phyloP scores from a whole-genome alignment of 2,329 filamentous ascomycete species.

The Epicoccum sorghinum region DNA sequence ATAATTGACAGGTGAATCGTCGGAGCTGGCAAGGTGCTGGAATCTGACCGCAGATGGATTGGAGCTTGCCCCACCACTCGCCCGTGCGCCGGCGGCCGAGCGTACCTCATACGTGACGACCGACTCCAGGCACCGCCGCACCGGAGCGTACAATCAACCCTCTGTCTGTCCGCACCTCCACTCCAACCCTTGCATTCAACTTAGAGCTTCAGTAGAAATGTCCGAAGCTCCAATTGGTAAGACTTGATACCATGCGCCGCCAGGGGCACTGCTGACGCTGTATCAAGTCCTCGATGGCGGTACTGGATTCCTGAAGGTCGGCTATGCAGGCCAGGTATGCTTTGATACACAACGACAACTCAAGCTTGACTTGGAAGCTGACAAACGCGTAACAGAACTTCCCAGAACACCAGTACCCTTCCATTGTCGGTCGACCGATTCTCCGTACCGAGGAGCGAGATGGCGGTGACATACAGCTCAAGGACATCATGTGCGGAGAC shows the following conservation, averaged over 20 bases:
- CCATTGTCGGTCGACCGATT: conserved; percentile 96
- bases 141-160: conserved; percentile 16
- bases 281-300: conserved; percentile 93
- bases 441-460: conserved; percentile 91
- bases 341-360: not conserved
- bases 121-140: conserved; percentile 20
- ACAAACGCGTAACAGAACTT: conserved; percentile 72
- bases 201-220: conserved; percentile 45
- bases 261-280: conserved; percentile 37
- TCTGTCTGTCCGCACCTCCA: conserved; percentile 11
- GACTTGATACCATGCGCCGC: conserved; percentile 16
- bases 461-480: conserved; percentile 73
- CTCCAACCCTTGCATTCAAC: conserved; percentile 11
- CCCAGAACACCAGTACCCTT: conserved; percentile 97
- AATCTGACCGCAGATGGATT: not conserved
- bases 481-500: conserved; percentile 99
- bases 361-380: conserved; percentile 9
- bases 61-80: conserved; percentile 27
- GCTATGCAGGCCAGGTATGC: conserved; percentile 86
- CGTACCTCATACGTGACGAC: conserved; percentile 23
- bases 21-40: not conserved
- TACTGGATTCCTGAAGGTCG: conserved; percentile 99
- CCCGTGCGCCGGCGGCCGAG: not conserved
- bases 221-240: conserved; percentile 58
- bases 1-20: too few relatives aligned